phyloP scores from a whole-genome alignment of 2,329 filamentous ascomycete genomes.

The Phyllosticta citrichinensis region DNA sequence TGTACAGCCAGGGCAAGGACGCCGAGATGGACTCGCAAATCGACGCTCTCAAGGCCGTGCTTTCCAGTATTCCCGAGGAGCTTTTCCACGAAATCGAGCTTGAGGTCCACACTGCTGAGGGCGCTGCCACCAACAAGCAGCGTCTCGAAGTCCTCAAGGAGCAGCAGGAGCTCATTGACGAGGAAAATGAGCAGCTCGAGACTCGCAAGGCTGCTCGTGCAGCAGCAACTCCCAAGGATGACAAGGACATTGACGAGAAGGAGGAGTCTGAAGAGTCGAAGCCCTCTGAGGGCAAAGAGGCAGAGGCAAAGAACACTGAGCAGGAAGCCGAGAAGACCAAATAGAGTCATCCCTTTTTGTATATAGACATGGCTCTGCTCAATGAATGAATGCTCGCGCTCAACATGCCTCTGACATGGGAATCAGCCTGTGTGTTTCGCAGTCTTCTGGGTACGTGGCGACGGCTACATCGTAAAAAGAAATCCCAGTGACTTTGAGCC shows the following conservation, averaged over 20 bases:
- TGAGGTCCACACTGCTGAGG: conserved; percentile 93
- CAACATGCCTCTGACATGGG: neutral
- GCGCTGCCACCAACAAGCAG: conserved; percentile 97
- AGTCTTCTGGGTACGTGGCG: neutral
- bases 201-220: conserved; percentile 56
- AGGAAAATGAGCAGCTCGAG: conserved; percentile 88
- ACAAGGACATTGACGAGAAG: conserved; percentile 88
- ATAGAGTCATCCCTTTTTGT: conserved; percentile 4
- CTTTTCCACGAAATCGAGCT: conserved; percentile 99
- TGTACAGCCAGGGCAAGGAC: conserved; percentile 84
- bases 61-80: conserved; percentile 93
- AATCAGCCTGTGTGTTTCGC: neutral
- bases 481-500: too few relatives aligned
- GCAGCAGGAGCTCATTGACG: conserved; percentile 94
- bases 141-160: conserved; percentile 96
- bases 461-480: too few relatives aligned
- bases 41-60: conserved; percentile 80
- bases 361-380: conserved; percentile 10
- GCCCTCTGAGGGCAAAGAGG: neutral
- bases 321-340: conserved; percentile 9
- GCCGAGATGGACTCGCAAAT: conserved; percentile 80
- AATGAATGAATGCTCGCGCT: conserved; percentile 5
- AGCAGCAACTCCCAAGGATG: conserved; percentile 59
- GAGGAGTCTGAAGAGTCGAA: conserved; percentile 24
- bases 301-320: conserved; percentile 10